phyloP scores from a whole-genome alignment of 768 basidiomycete species.

The Imleria badia region DNA sequence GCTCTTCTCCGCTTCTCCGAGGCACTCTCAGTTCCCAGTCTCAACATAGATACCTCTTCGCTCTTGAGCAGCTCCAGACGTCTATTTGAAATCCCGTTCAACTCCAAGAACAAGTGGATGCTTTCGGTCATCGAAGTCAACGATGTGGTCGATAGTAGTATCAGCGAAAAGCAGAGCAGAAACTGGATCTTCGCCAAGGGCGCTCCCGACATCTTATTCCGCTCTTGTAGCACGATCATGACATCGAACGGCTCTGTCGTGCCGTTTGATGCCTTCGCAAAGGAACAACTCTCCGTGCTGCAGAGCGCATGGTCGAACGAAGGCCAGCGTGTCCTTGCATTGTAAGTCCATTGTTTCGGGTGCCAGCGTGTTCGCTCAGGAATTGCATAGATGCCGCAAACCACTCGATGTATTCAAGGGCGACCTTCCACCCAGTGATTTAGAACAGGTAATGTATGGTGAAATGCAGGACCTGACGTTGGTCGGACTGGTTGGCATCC shows the following conservation, averaged over 20 bases:
- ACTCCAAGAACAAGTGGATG: constrained; percentile 61
- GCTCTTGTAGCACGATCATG: constrained; percentile 37
- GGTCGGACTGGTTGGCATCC: constrained; percentile 52
- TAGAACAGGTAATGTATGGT: constrained; percentile 40
- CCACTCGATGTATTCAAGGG: constrained; percentile 26
- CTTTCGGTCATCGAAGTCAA: constrained; percentile 39
- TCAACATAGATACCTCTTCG: constrained; percentile 22
- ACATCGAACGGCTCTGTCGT: constrained; percentile 34
- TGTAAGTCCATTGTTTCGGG: constrained; percentile 24
- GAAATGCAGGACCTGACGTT: constrained; percentile 43
- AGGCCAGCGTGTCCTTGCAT: constrained; percentile 54
- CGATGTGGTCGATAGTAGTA: constrained; percentile 10
- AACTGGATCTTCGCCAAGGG: constrained; percentile 51
- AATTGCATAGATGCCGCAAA: constrained; percentile 29
- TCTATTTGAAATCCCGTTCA: constrained; percentile 42
- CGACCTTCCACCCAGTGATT: constrained; percentile 26
- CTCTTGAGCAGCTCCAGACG: constrained; percentile 23
- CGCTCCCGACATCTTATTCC: constrained; percentile 56
- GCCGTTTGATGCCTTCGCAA: constrained; percentile 27
- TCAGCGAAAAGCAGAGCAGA: constrained; percentile 5
- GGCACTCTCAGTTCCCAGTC: constrained; percentile 24
- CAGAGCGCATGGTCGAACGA: constrained; percentile 46
- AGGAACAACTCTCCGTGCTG: constrained; percentile 18
- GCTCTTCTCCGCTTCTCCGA: constrained; percentile 53
- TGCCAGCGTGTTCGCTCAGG: neutral